These are phyloP conservation scores for Pythium sp. DNA, from an alignment of 352 stramenopile genomes.

Conservation along the genomic window DNA sequence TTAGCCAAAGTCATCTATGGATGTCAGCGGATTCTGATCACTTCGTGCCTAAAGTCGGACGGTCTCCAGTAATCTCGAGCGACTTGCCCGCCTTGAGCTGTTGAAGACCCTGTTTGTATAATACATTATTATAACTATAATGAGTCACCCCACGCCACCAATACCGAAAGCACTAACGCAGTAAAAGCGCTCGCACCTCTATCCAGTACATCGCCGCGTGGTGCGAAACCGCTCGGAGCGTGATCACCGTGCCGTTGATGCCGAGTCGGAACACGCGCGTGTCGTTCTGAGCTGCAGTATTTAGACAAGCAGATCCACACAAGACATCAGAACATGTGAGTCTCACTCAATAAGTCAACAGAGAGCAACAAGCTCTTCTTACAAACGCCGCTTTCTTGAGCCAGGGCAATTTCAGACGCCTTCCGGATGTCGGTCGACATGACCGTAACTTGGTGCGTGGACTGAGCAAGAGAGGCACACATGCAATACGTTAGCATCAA, in stretches of 20 bases:
- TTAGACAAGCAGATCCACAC: neutral
- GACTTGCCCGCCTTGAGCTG: slow-evolving; percentile 45
- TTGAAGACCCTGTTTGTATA: slow-evolving; percentile 35
- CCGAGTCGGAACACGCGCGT: slow-evolving; percentile 51
- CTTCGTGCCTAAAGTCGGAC: slow-evolving; percentile 39
- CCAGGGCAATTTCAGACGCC: slow-evolving; percentile 51
- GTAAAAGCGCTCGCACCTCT: slow-evolving; percentile 30
- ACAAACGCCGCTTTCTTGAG: slow-evolving; percentile 10
- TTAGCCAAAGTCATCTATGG: neutral
- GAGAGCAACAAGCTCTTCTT: neutral
- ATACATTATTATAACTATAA: too few relatives aligned
- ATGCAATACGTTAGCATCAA: neutral
- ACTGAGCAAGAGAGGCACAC: slow-evolving; percentile 21
- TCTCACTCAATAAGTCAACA: neutral
- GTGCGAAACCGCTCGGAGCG: slow-evolving; percentile 63
- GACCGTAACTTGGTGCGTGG: slow-evolving; percentile 65
- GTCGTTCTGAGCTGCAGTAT: slow-evolving; percentile 23
- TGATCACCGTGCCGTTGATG: slow-evolving; percentile 68
- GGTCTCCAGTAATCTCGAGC: slow-evolving; percentile 42
- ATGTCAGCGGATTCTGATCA: neutral
- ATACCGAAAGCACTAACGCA: neutral
- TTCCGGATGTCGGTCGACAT: slow-evolving; percentile 72
- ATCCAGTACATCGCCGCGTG: slow-evolving; percentile 68
- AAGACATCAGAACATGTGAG: neutral
- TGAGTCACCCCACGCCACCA: neutral